Conservation (phyloP, 164 flowering plant species). For the Paratinospora sagittata region DNA sequence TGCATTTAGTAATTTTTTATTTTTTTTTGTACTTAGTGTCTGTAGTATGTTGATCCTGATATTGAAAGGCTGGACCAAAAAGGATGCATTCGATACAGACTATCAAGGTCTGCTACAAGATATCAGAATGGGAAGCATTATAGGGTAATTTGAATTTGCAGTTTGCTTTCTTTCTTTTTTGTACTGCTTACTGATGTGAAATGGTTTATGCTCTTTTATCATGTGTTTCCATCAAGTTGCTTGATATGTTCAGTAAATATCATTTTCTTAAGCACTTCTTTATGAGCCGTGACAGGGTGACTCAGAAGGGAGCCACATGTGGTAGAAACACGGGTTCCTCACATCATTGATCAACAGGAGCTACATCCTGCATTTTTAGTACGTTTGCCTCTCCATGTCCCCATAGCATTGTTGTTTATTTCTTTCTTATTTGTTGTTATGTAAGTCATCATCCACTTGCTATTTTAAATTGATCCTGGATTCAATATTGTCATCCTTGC, state of each 20-base stretch:
- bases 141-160: constrained; percentile 38
- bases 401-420: no score
- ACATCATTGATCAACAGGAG: no score
- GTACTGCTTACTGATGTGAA: neutral
- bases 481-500: neutral
- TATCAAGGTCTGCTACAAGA: constrained; percentile 72
- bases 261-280: no score
- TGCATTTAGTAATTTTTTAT: neutral
- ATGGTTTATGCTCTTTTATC: neutral
- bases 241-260: no score
- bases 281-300: no score
- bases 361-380: no score
- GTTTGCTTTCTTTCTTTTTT: neutral
- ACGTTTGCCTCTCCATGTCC: no score
- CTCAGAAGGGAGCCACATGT: no score
- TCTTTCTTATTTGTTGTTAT: neutral
- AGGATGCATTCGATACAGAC: constrained; percentile 53
- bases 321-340: no score
- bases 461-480: neutral
- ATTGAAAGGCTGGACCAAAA: constrained; percentile 68
- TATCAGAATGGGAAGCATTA: constrained; percentile 82
- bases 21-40: neutral
- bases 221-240: neutral
- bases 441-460: neutral
- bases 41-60: constrained; percentile 82